These are phyloP conservation scores for Rubus idaeus DNA, from an alignment of 306 rosid species.

Conservation along the genomic window DNA sequence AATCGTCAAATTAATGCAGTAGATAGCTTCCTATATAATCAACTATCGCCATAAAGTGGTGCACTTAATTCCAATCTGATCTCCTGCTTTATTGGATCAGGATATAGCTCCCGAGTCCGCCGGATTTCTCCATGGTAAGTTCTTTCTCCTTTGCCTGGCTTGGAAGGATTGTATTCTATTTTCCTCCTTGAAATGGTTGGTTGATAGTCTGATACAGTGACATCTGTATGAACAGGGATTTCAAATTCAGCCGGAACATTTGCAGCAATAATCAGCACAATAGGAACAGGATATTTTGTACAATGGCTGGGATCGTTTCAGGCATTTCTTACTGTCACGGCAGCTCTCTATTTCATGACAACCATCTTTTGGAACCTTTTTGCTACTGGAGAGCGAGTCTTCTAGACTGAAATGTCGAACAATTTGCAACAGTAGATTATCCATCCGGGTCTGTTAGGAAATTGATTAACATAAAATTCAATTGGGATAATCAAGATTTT, in stretches of 20 bases:
- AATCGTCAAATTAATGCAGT: neutral
- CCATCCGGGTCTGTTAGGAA: neutral
- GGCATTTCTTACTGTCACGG: constrained; percentile 75
- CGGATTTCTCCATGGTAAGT: constrained; percentile 84
- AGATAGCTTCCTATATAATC: neutral
- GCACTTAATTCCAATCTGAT: neutral
- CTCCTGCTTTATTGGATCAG: constrained; percentile 44
- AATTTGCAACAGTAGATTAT: neutral
- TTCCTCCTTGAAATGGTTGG: neutral
- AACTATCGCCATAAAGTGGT: neutral
- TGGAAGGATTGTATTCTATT: neutral
- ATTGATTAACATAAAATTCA: neutral
- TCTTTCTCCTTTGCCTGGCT: neutral
- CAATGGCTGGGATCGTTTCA: constrained; percentile 93
- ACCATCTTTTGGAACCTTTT: constrained; percentile 81
- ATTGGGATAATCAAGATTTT: constrained; percentile 1
- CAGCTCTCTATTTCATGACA: constrained; percentile 61
- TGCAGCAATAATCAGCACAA: constrained; percentile 93
- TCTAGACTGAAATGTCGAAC: constrained; percentile 34
- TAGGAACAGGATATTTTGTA: constrained; percentile 92
- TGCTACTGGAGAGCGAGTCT: constrained; percentile 77
- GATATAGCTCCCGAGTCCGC: constrained; percentile 94
- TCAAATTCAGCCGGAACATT: constrained; percentile 81
- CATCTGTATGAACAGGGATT: constrained; percentile 51
- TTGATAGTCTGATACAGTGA: neutral